A percentile compares a stretch with the other conserved stretches of the same genome.
phyloP scores from a whole-genome alignment of 768 basidiomycete genomes.

The Pisolithus orientalis region DNA sequence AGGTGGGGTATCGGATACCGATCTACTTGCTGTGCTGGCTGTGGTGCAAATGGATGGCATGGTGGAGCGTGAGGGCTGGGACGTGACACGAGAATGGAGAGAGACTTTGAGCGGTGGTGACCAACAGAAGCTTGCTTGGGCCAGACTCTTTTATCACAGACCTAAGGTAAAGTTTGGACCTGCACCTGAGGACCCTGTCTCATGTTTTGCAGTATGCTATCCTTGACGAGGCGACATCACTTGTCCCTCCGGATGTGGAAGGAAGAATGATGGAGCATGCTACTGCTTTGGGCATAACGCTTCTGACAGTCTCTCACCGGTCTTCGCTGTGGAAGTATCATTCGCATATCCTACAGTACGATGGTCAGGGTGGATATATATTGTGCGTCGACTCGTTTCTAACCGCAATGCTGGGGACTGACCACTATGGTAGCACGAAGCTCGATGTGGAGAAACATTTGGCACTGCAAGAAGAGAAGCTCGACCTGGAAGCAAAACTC shows the following conservation, averaged over 20 bases:
- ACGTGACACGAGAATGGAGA: conserved; percentile 83
- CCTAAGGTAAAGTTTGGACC: conserved; percentile 56
- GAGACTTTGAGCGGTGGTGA: conserved; percentile 92
- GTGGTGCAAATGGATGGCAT: conserved; percentile 81
- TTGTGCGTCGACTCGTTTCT: conserved; percentile 54
- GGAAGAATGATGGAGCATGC: conserved; percentile 94
- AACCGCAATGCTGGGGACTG: background rate
- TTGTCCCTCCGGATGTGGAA: conserved; percentile 90
- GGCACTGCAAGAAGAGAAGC: conserved; percentile 92
- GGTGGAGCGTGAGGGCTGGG: conserved; percentile 94
- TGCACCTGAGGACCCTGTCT: background rate
- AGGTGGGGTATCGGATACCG: conserved; percentile 70
- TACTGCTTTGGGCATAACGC: conserved; percentile 78
- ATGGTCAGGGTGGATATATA: conserved; percentile 92
- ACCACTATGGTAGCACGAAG: conserved; percentile 53
- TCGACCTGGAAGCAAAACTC: conserved; percentile 76
- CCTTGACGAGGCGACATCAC: conserved; percentile 92
- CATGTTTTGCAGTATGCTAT: conserved; percentile 74
- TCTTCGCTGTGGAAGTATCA: conserved; percentile 94
- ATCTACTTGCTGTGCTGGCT: conserved; percentile 65
- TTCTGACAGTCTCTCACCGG: conserved; percentile 92
- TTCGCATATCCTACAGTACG: conserved; percentile 81
- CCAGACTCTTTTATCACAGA: conserved; percentile 88
- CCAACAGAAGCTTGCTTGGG: conserved; percentile 97
- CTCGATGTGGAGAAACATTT: conserved; percentile 86